Evolutionary conservation across 441 rosid species (phyloP), one percentile per base, ranked within the genome.

Genomic region (Populus hybrid): DNA sequence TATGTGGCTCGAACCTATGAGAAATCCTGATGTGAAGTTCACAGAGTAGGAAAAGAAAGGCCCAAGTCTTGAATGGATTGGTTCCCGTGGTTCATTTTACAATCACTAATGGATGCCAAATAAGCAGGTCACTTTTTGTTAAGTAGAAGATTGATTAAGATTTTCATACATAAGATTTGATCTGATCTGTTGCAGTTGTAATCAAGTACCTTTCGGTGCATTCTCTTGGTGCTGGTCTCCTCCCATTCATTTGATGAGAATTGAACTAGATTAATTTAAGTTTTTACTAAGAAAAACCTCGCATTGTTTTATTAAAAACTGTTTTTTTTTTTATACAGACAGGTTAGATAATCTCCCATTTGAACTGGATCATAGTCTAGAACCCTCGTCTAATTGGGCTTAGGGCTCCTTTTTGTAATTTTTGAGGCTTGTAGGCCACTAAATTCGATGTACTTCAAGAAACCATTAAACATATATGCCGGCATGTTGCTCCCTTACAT

Each of bases 1-100:
- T 71, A 93, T 90, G 99, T 92, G 97, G 99, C 95, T 95, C 70
- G 91, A 87, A 85, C 81, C 94, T n/a, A 89, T 91, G 84, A 89
- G 98, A 84, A 92, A 95, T 80, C 98, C 98, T 8, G 94, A 93
- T 75, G 88, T 93, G 11, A 92, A 86, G 82, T 78, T 89, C 67
- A 69, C 85, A 26, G 79, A 81, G 80, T 88, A 79, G 79, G 66
- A 65, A 63, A n/a, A 46, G 30, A 10, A 30, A 65, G 3, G 9
- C 66, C 20, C 18, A 4, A 32, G 28, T 50, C 23, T 21, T 2
- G 34, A 75, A 23, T 61, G 53, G 35, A 69, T 38, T 78, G 35
- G 34, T 23, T 36, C 59, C 59, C 69, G 75, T 40, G 70, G 8
- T 32, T 42, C 5, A n/a, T 23, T 11, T 21, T n/a, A 53, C 42